Conservation (phyloP, 305 asterid species). For the Fraxinus xanthoxyloides region DNA sequence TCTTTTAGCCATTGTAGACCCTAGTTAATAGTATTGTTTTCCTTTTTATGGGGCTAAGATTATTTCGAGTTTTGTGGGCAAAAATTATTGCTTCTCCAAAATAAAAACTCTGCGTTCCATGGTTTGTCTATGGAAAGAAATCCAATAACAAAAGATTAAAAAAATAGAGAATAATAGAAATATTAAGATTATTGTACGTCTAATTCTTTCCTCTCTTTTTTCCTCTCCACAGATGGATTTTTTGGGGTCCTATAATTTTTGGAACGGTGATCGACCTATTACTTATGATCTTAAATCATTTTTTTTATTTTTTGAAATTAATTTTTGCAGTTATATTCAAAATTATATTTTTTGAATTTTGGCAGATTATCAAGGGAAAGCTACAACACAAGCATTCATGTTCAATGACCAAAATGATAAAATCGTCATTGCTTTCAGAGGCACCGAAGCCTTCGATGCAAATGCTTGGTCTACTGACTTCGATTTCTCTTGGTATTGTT, state of each 20-base stretch:
- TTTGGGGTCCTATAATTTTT: conserved; percentile 38
- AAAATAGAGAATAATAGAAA: not conserved
- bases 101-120: not conserved
- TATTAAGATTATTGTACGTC: not conserved
- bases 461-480: conserved; percentile 50
- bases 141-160: not conserved
- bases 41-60: not conserved
- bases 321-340: not conserved
- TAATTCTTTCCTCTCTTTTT: not conserved
- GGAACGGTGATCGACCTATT: conserved; percentile 34
- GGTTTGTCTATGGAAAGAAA: not conserved
- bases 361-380: conserved; percentile 45
- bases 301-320: not conserved
- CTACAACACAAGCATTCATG: conserved; percentile 55
- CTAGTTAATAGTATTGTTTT: not conserved
- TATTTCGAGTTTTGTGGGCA: not conserved
- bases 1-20: not conserved
- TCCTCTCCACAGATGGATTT: conserved; percentile 39
- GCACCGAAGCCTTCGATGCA: conserved; percentile 44
- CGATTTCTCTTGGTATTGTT: conserved; percentile 43
- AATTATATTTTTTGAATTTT: not conserved
- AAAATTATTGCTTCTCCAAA: not conserved
- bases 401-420: conserved; percentile 34
- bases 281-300: not conserved
- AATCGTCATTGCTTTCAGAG: conserved; percentile 39